Base-by-base conservation (phyloP, 2,329 filamentous ascomycete genomes). In the Rugonectria rugulosa region DNA sequence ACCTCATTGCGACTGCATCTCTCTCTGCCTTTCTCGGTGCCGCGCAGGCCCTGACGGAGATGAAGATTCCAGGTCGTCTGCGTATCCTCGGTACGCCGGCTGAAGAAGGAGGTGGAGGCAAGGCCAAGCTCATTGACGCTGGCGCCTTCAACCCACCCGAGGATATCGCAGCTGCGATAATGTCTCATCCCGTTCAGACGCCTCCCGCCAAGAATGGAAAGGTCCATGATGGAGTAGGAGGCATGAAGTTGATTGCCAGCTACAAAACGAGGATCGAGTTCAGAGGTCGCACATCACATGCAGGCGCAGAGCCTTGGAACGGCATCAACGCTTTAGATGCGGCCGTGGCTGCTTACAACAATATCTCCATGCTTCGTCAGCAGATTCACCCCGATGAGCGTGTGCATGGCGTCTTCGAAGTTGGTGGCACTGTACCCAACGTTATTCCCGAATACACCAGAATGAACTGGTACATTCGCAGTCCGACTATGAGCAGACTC, bases 51-150 rank as follows among this genome's bases (percentile, higher is more conserved):
- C 70, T 84, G 51, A 73, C 69, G 19, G 63, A 72, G 67, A 81
- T 23, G 1, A 49, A 53, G 12, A 53, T 60, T 6, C 34, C 44
- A 4, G 57, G 57, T 5, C 57, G 53, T 9, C 6, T 60, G 7
- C 69, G 78, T 8, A 64, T 83, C 27, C 75, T 82, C 32, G 81
- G 81, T 19, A 83, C 81, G 0, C 81, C 81, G 0, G 81, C 78
- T 7, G 81, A 83, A 66, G 81, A 83, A 69, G 77, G 78, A 14
- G 76, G 77, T 8, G 79, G 79, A 14, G 79, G 79, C 27, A 83
- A 82, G 67, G 77, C 79, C 54, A 76, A 72, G 48, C 68, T 79
- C 2, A 66, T 80, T 32, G 37, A 76, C 23, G 73, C 72, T 8
- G 77, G 77, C 5, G 78, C 77, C 2, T 80, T 79, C 57, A 50